phyloP scores from a whole-genome alignment of 495 filamentous ascomycete species.

The Penicillium cataractarum region DNA sequence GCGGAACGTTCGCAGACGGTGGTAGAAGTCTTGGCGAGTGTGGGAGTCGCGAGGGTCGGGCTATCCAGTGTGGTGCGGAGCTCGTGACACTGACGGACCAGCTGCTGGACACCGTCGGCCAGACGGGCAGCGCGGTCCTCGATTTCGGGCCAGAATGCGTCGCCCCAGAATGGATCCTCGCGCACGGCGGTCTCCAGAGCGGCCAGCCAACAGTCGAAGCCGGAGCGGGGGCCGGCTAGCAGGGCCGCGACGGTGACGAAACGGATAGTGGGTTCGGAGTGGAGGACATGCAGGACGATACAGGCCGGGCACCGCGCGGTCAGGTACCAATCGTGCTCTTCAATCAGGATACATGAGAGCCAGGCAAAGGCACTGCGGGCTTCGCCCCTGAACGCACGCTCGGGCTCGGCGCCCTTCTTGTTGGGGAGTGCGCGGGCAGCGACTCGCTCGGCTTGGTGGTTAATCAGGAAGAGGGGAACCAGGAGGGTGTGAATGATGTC shows the following conservation, averaged over 20 bases:
- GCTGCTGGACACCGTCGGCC: constrained; percentile 55
- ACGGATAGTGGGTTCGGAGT: constrained; percentile 62
- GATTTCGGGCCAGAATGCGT: constrained; percentile 57
- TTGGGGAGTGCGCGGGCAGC: constrained; percentile 51
- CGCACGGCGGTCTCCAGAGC: constrained; percentile 56
- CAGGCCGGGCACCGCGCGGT: constrained; percentile 61
- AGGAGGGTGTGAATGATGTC: constrained; percentile 64
- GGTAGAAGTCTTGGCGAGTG: constrained; percentile 23
- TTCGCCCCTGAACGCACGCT: constrained; percentile 61
- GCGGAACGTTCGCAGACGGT: constrained; percentile 23
- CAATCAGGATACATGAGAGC: constrained; percentile 61
- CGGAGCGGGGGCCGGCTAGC: constrained; percentile 51
- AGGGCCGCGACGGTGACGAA: constrained; percentile 59
- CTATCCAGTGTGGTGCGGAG: constrained; percentile 40
- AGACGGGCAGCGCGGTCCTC: constrained; percentile 55
- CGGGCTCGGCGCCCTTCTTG: constrained; percentile 53
- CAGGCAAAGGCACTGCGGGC: constrained; percentile 63
- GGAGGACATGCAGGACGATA: constrained; percentile 55
- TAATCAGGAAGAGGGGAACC: constrained; percentile 60
- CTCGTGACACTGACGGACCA: constrained; percentile 57
- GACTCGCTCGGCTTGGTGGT: constrained; percentile 54
- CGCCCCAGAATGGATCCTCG: constrained; percentile 61
- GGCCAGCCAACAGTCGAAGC: constrained; percentile 58
- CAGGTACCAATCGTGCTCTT: constrained; percentile 62
- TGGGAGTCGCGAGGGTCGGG: constrained; percentile 26